A percentile compares a stretch with the other conserved stretches of the same genome.
Conservation (phyloP, 1,284 basidiomycete species). For the Rhodotorula sp. region DNA sequence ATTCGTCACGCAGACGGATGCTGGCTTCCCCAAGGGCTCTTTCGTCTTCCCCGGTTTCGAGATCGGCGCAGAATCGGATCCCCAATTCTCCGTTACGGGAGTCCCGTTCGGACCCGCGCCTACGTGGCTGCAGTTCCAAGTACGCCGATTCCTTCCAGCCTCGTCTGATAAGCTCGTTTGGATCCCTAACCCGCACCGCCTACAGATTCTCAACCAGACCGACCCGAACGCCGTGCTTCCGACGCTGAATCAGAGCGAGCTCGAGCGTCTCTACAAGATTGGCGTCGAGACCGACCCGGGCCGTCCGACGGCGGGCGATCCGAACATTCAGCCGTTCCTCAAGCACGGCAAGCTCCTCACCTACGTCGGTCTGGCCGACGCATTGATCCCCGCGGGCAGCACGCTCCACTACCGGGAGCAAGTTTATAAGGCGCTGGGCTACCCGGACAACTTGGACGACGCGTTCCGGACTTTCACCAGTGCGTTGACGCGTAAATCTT, state of each 20-base stretch:
- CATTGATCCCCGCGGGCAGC: constrained; percentile 36
- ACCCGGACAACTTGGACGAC: constrained; percentile 24
- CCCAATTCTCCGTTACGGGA: constrained; percentile 31
- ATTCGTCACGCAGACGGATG: not conserved
- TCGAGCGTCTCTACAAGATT: constrained; percentile 7
- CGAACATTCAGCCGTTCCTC: constrained; percentile 38
- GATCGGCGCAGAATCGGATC: constrained; percentile 27
- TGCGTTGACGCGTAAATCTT: not conserved
- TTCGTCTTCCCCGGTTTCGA: constrained; percentile 36
- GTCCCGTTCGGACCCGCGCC: constrained; percentile 11
- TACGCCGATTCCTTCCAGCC: too few species aligned
- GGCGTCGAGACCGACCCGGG: constrained; percentile 21
- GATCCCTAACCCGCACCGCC: constrained; percentile 2
- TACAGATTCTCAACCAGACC: constrained; percentile 33
- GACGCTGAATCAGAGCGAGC: constrained; percentile 5
- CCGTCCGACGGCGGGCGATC: constrained; percentile 35
- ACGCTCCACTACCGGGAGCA: constrained; percentile 21
- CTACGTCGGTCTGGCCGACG: constrained; percentile 33
- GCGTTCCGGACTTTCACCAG: constrained; percentile 35
- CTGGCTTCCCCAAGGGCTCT: constrained; percentile 17
- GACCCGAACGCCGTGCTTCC: constrained; percentile 7
- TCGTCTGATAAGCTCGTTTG: too few species aligned
- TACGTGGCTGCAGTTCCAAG: too few species aligned
- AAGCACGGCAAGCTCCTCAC: constrained; percentile 40
- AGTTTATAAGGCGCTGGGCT: constrained; percentile 30